Conservation (phyloP, 2,329 filamentous ascomycete species). For the Macrophomina phaseolina region DNA sequence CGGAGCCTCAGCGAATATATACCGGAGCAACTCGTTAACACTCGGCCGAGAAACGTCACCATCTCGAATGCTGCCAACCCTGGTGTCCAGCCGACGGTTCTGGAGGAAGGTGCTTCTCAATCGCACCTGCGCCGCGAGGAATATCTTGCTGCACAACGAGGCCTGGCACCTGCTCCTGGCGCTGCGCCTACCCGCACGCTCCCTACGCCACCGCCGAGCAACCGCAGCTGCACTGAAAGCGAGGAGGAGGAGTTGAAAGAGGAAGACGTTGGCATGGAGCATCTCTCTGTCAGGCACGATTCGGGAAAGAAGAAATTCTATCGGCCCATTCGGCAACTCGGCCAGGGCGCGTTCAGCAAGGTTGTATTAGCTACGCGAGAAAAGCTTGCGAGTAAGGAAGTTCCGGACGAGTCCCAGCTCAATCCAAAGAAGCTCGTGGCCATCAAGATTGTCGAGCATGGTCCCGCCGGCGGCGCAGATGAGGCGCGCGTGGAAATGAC, state of each 20-base stretch:
- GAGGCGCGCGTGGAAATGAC: slow-evolving; percentile 93
- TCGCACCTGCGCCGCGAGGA: slow-evolving; percentile 73
- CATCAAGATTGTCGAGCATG: slow-evolving; percentile 94
- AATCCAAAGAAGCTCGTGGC: slow-evolving; percentile 85
- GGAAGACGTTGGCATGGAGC: slow-evolving; percentile 47
- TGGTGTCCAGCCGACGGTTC: not conserved
- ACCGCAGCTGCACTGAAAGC: slow-evolving; percentile 62
- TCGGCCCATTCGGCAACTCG: slow-evolving; percentile 78
- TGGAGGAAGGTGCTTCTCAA: slow-evolving; percentile 43
- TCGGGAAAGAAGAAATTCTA: slow-evolving; percentile 79
- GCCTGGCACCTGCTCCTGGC: slow-evolving; percentile 55
- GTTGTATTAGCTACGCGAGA: slow-evolving; percentile 90
- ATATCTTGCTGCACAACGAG: slow-evolving; percentile 78
- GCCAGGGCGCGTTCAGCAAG: slow-evolving; percentile 93
- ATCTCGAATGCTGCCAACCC: slow-evolving; percentile 54
- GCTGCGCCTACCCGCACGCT: slow-evolving; percentile 37
- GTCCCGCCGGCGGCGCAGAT: slow-evolving; percentile 89
- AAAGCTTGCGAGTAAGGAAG: slow-evolving; percentile 51
- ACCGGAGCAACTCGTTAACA: slow-evolving; percentile 71
- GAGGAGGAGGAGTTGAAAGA: slow-evolving; percentile 56
- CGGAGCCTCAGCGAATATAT: slow-evolving; percentile 89
- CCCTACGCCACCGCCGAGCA: slow-evolving; percentile 81
- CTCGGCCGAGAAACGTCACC: slow-evolving; percentile 72
- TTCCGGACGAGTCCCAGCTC: slow-evolving; percentile 55
- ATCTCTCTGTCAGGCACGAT: slow-evolving; percentile 54